Percentiles rank a stretch among this genome's conserved stretches.
Conservation (phyloP, 805 yeast species). For the Ogataea paraovalis region DNA sequence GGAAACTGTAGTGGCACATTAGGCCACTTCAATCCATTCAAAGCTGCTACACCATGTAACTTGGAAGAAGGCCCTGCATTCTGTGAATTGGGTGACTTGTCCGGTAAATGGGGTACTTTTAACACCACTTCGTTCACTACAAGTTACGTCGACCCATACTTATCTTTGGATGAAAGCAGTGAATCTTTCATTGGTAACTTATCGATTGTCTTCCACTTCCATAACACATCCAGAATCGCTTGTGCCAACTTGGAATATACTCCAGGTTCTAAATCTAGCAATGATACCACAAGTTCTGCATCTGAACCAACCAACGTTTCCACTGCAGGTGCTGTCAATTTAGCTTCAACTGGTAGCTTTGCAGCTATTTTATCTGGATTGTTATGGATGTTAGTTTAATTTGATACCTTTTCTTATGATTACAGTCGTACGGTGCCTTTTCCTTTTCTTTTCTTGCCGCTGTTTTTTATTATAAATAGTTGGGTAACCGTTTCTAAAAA, state of each 20-base stretch:
- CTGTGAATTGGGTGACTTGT: conserved; percentile 47
- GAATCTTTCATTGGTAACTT: conserved; percentile 39
- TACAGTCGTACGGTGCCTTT: background rate
- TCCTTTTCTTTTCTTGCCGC: too few species aligned
- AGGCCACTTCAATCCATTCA: conserved; percentile 42
- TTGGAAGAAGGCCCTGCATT: conserved; percentile 32
- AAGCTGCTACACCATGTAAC: conserved; percentile 35
- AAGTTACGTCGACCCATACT: conserved; percentile 37
- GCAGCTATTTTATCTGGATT: conserved; percentile 21
- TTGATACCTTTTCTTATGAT: background rate
- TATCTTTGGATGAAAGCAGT: conserved; percentile 36
- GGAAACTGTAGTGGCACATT: conserved; percentile 39
- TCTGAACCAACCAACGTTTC: conserved; percentile 1
- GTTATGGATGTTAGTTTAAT: conserved; percentile 4
- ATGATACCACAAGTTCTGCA: background rate
- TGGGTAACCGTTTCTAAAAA: too few species aligned
- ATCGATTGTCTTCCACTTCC: conserved; percentile 48
- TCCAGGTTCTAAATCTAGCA: conserved; percentile 1
- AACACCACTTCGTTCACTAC: conserved; percentile 40
- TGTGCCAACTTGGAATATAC: conserved; percentile 44
- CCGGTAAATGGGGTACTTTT: conserved; percentile 46
- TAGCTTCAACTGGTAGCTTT: conserved; percentile 6
- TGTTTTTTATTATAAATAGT: too few species aligned
- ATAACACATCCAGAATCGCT: conserved; percentile 47
- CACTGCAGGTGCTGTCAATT: background rate